Base-by-base conservation (phyloP, 2,329 filamentous ascomycete species). In the Aphanocladium album region DNA sequence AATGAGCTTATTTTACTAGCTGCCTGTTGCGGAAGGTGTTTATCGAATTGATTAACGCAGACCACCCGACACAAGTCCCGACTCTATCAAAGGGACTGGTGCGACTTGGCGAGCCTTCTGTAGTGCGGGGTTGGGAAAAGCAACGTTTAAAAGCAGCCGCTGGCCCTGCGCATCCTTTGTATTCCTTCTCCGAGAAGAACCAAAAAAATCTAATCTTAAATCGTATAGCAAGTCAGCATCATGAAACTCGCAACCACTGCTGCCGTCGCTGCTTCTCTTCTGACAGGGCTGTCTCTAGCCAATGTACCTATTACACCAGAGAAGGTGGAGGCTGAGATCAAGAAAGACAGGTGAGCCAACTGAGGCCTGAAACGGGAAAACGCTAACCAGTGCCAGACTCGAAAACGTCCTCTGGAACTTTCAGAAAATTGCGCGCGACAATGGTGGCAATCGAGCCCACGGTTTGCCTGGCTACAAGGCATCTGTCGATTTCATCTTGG, bases 361-460 rank as follows among this genome's bases (percentile, higher is more conserved):
- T 39, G 11, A 11, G n/a, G n/a, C n/a, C 16, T 5, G 9, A 30
- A 30, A 5, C 30, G 5, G 9, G 30, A 30, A 30, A 5, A 9
- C 9, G 35, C 35, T 39, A 39, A 39, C 16, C 3, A 17, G 12
- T 9, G 9, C 9, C 3, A 84, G 83, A 23, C 73, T 87, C 21
- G 76, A 80, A 69, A 74, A 76, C 59, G 82, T 82, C 50, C 78
- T 87, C n/a, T 74, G 77, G 66, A 76, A 79, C 61, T 74, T 87
- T 6, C 76, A 86, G 67, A 71, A 77, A 47, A 86, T 86, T 58
- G 83, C 77, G 14, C 72, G 71, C 33, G 74, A 78, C 56, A 81
- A 87, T 65, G 82, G 81, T 43, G 83, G 83, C 17, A 86, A 85
- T 70, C 77, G 84, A 55, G 84, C 84, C 5, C 86, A 84, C 61